These are phyloP conservation scores for Hygrocybe coccinea DNA, from an alignment of 768 basidiomycete genomes.

Conservation along the genomic window DNA sequence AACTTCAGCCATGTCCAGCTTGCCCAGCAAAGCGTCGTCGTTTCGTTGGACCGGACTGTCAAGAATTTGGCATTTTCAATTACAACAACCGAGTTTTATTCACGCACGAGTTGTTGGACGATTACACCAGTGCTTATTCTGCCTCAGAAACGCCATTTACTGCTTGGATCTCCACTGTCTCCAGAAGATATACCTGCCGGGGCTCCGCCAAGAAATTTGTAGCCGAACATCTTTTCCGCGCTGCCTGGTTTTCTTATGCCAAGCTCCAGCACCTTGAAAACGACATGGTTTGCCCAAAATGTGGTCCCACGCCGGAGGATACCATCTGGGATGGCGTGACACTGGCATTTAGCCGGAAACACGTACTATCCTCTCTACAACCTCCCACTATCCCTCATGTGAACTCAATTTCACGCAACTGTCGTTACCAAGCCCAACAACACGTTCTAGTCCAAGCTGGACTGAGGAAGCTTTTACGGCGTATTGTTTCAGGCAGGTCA, in stretches of 20 bases:
- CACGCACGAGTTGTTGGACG: slow-evolving; percentile 24
- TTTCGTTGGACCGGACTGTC: not conserved
- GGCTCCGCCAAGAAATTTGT: slow-evolving; percentile 9
- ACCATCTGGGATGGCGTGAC: slow-evolving; percentile 34
- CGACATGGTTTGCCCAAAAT: slow-evolving; percentile 25
- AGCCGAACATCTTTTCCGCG: slow-evolving; percentile 17
- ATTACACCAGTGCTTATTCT: slow-evolving; percentile 24
- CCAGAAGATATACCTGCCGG: slow-evolving; percentile 12
- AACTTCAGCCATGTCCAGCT: not conserved
- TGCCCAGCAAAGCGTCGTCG: not conserved
- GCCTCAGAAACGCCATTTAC: slow-evolving; percentile 24
- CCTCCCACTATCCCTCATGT: slow-evolving; percentile 22
- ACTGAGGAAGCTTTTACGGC: not conserved
- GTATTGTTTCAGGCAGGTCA: too few species aligned
- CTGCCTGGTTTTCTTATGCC: slow-evolving; percentile 32
- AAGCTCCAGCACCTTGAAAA: slow-evolving; percentile 17
- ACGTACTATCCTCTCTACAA: slow-evolving; percentile 18
- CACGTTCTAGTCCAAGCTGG: slow-evolving; percentile 11
- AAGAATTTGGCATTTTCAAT: slow-evolving; percentile 25
- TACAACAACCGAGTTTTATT: slow-evolving; percentile 27
- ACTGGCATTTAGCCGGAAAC: slow-evolving; percentile 28
- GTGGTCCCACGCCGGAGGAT: slow-evolving; percentile 24
- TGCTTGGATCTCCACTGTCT: slow-evolving; percentile 16
- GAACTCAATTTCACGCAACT: slow-evolving; percentile 6
- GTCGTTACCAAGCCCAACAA: slow-evolving; percentile 1